phyloP scores from a whole-genome alignment of 2,329 filamentous ascomycete genomes.

The Alternaria arbusti region DNA sequence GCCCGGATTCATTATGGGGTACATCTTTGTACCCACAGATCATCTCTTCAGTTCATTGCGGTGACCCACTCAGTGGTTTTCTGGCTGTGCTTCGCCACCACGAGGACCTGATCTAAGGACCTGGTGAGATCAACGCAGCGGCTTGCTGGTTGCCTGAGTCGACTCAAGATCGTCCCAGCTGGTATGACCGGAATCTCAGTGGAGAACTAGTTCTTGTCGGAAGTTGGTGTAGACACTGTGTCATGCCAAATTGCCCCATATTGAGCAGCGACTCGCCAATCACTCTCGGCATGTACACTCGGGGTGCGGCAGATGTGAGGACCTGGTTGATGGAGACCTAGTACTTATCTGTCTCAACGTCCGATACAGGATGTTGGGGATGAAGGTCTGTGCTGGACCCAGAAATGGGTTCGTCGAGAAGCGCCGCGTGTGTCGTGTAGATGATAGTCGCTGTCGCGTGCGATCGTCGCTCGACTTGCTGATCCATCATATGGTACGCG shows the following conservation, averaged over 20 bases:
- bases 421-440: slow-evolving; percentile 8
- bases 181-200: background rate
- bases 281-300: background rate
- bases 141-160: background rate
- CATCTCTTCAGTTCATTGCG: background rate
- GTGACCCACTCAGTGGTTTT: background rate
- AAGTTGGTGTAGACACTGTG: background rate
- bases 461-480: slow-evolving; percentile 3
- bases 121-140: background rate
- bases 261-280: background rate
- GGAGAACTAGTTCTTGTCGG: background rate
- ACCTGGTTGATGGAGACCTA: background rate
- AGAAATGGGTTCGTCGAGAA: slow-evolving; percentile 10
- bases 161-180: background rate
- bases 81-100: slow-evolving; percentile 5
- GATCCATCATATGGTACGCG: background rate
- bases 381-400: slow-evolving; percentile 18
- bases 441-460: slow-evolving; percentile 5
- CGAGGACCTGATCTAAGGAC: background rate
- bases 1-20: slow-evolving; percentile 5
- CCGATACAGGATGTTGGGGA: background rate
- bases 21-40: slow-evolving; percentile 8
- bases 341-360: background rate
- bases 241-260: background rate
- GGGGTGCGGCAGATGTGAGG: background rate